Evolutionary conservation across 257 asterid genomes (phyloP).

Genomic region (Paraleonurus japonicus): DNA sequence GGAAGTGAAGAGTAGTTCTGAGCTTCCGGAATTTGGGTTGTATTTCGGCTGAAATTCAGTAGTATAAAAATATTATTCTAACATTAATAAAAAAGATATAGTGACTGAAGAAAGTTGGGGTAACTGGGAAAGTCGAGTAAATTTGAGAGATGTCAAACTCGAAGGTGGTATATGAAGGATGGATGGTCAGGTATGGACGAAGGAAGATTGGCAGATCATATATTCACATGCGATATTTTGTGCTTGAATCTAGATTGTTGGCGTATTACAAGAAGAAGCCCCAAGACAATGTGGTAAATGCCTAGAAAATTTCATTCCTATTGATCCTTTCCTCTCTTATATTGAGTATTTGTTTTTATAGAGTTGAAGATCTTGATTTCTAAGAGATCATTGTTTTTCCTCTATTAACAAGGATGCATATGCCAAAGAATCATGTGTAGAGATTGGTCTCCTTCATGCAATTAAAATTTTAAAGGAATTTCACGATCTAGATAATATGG

Average conservation of each 20-base stretch:
- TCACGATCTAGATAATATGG: conserved; percentile 24
- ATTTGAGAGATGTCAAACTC: conserved; percentile 65
- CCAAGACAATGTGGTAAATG: conserved; percentile 75
- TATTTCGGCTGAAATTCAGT: conserved; percentile 22
- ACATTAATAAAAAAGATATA: conserved; percentile 7
- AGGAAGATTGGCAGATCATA: conserved; percentile 94
- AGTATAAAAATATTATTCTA: neutral
- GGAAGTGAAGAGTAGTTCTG: conserved; percentile 44
- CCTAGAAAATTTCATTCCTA: conserved; percentile 12
- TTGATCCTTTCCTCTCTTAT: neutral
- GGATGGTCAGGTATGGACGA: conserved; percentile 99
- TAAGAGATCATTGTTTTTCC: conserved; percentile 6
- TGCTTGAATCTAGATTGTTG: conserved; percentile 81
- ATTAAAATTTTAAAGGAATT: conserved; percentile 21
- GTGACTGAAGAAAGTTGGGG: conserved; percentile 27
- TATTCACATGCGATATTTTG: conserved; percentile 96
- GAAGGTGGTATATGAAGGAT: conserved; percentile 92
- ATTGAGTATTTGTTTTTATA: conserved; percentile 1
- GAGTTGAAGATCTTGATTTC: conserved; percentile 12
- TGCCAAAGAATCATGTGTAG: conserved; percentile 11
- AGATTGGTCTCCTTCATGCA: conserved; percentile 1
- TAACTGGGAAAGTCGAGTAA: conserved; percentile 11
- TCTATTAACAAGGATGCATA: neutral
- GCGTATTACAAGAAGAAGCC: conserved; percentile 99
- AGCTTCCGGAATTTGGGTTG: conserved; percentile 36